Evolutionary conservation across 1,284 basidiomycete genomes (phyloP).

Genomic region (Malassezia equina): DNA sequence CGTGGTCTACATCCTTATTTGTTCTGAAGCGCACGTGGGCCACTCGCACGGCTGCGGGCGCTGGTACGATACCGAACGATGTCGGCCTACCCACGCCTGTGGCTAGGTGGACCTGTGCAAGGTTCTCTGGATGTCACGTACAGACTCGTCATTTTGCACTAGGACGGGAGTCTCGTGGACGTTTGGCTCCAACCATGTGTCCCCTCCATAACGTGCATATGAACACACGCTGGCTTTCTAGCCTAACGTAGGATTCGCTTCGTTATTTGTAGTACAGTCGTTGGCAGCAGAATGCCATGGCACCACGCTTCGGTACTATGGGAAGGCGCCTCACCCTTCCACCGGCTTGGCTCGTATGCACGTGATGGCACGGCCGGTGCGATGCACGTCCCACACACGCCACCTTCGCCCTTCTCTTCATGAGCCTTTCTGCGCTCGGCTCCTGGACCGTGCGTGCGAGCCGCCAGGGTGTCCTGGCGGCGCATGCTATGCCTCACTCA

Average conservation of each 20-base stretch:
- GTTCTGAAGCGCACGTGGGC: neutral
- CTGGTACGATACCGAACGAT: neutral
- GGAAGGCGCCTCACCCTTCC: too few species aligned
- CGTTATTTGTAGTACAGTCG: too few species aligned
- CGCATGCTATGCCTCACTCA: neutral
- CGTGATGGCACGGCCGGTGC: neutral
- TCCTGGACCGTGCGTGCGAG: neutral
- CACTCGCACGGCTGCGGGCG: neutral
- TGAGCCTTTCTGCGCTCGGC: neutral
- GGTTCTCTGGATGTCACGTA: too few species aligned
- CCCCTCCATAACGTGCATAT: too few species aligned
- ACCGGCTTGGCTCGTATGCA: neutral
- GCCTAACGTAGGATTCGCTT: too few species aligned
- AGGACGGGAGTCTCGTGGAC: too few species aligned
- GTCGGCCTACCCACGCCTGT: neutral
- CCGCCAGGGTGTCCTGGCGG: conserved; percentile 1
- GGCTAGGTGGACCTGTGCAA: too few species aligned
- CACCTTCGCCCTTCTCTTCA: neutral
- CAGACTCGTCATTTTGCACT: too few species aligned
- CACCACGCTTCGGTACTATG: too few species aligned
- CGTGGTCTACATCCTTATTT: neutral
- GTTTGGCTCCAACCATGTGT: too few species aligned
- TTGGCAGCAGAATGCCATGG: too few species aligned
- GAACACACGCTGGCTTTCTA: too few species aligned
- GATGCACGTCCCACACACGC: neutral